phyloP scores from a whole-genome alignment of 2,329 filamentous ascomycete genomes.

The Dryadomyces quercus-mongolicae region DNA sequence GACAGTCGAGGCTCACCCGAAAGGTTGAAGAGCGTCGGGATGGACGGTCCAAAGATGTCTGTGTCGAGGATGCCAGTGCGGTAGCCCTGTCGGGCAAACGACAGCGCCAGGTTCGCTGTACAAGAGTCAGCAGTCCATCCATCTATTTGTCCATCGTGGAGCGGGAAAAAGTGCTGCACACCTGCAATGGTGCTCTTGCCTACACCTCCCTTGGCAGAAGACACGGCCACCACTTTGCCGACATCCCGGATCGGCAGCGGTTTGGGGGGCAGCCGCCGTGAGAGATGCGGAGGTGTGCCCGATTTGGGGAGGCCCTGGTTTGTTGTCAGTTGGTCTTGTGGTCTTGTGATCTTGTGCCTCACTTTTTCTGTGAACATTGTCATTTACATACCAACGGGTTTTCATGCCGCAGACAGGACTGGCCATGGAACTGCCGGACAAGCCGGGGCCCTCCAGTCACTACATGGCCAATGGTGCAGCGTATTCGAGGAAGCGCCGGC shows the following conservation, averaged over 20 bases:
- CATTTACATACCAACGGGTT: slow-evolving; percentile 60
- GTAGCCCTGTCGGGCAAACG: slow-evolving; percentile 71
- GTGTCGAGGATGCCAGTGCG: slow-evolving; percentile 83
- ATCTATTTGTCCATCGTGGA: too few relatives aligned
- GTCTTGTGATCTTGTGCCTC: background rate
- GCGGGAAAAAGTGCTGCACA: slow-evolving; percentile 18
- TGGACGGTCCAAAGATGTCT: slow-evolving; percentile 92
- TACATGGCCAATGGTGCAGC: slow-evolving; percentile 12
- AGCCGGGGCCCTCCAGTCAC: slow-evolving; percentile 6
- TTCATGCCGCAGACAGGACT: slow-evolving; percentile 55
- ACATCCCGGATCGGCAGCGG: slow-evolving; percentile 74
- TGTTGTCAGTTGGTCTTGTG: background rate
- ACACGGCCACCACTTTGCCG: slow-evolving; percentile 87
- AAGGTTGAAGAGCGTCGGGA: slow-evolving; percentile 80
- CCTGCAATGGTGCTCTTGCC: slow-evolving; percentile 91
- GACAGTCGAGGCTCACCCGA: slow-evolving; percentile 68
- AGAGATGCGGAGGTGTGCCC: slow-evolving; percentile 61
- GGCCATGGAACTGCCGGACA: slow-evolving; percentile 35
- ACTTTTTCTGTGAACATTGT: background rate
- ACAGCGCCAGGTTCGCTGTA: slow-evolving; percentile 67
- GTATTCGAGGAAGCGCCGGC: background rate
- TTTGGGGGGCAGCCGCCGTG: slow-evolving; percentile 63
- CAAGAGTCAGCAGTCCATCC: background rate
- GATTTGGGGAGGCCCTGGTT: slow-evolving; percentile 70
- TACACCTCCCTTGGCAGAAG: slow-evolving; percentile 94